Evolutionary conservation across 2,329 filamentous ascomycete genomes (phyloP), one percentile per base, ranked within the genome.

Genomic region (Exutisphaerella laricina): DNA sequence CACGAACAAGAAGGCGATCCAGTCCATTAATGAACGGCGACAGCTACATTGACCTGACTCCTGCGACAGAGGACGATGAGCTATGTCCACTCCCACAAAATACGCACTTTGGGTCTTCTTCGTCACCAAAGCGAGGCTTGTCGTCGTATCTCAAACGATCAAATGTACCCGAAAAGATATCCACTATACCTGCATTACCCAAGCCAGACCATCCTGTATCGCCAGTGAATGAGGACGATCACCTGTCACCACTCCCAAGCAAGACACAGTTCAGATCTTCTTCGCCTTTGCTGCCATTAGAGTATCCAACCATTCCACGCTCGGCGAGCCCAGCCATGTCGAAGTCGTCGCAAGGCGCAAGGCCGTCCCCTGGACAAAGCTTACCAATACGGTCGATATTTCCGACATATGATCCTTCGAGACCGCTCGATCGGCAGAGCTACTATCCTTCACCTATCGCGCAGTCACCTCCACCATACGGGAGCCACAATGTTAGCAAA

Each of bases 301-400:
- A 53, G 22, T 53, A 48, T 35, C 51, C 46, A 7, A 39, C 41
- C 17, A 32, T 31, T 7, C 5, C 20, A 5, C 31, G 30, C 6
- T 38, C 48, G n/a, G 33, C 32, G 12, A 48, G 26, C 21, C 39
- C 38, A 14, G 20, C 29, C 6, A 28, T 31, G 3, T 28, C 29
- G 5, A 46, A 39, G 12, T n/a, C 31, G 25, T 38, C 43, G n/a
- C 26, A 26, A 7, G n/a, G 37, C 26, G 32, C 23, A 16, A 14
- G 31, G 41, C 28, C 35, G 38, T 25, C 25, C 13, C 17, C 26
- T 25, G 21, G 35, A 20, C 36, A 45, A 31, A 37, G 66, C 47
- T 63, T 66, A 4, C 67, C 74, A 0, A 73, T 85, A 55, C 75
- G 77, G 22, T 88, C 84, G 17, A 88, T 89, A 55, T 89, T 89